Base-by-base conservation (phyloP, 1,139 yeast genomes). In the Hanseniaspora gamundiae region DNA sequence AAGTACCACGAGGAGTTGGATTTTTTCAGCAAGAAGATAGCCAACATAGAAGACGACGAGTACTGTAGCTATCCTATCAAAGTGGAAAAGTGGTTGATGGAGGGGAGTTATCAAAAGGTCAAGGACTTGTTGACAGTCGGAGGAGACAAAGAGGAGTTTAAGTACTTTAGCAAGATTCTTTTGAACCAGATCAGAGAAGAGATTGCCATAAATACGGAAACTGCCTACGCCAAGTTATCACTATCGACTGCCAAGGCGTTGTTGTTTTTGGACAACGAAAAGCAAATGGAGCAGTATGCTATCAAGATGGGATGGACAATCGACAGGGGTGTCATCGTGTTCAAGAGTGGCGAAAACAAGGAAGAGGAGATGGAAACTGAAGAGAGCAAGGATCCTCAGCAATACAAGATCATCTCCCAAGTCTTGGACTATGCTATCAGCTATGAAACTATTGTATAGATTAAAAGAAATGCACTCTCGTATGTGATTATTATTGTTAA, bases 11-110 rank as follows among this genome's bases (percentile, higher is more conserved):
- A 87, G 29, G 96, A 86, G 61, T 68, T 91, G 51, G 97, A 91
- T 61, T 70, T 71, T 48, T 72, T 88, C 52, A 74, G 72, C 53
- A 73, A 73, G 56, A 67, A 71, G 43, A 66, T 73, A 42, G 80
- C 75, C 56, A 69, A 75, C 47, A 70, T 76, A 39, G 84, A 78
- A 50, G 65, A 66, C 35, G 84, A 79, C 54, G 62, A 65, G 47
- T 76, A 68, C 60, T 69, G 91, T 53, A 74, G 77, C 45, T 87
- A 87, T 62, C 97, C 98, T 24, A 79, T 91, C 47, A 77, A 79
- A 53, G 77, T 91, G 53, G 97, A 91, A 62, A 81, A 87, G 54
- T 85, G 94, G 80, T 74, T 91, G 52, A 86, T 91, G 85, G 98
- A 91, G 62, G 98, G 98, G 39, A 83, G 91, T 52, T 91, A 88